phyloP scores from a whole-genome alignment of 805 yeast species.

The Cyberlindnera nakhonratchasimensis region DNA sequence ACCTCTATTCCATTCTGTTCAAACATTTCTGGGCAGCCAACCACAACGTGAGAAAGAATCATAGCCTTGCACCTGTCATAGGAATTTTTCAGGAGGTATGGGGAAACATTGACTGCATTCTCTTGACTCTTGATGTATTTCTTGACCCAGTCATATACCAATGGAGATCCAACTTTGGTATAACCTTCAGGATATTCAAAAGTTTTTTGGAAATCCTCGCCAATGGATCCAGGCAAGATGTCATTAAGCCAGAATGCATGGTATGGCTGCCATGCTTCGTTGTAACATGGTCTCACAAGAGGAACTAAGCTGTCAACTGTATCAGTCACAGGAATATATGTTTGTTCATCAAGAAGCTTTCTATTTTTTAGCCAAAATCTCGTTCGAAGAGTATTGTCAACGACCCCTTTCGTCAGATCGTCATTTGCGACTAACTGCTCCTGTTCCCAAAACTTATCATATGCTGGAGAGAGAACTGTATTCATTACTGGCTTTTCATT shows the following conservation, averaged over 20 bases:
- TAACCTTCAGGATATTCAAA: constrained; percentile 4
- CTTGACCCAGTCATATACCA: constrained; percentile 6
- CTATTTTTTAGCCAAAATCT: background rate
- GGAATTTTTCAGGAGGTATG: constrained; percentile 4
- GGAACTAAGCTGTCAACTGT: constrained; percentile 2
- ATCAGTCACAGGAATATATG: constrained; percentile 1
- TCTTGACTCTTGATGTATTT: background rate
- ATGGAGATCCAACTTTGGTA: background rate
- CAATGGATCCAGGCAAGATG: background rate
- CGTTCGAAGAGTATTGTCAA: background rate
- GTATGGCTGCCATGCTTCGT: constrained; percentile 2
- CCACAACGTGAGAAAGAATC: constrained; percentile 1
- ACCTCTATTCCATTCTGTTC: background rate
- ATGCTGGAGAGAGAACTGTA: background rate
- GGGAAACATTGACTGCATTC: background rate
- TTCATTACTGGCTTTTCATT: background rate
- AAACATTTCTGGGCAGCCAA: constrained; percentile 4
- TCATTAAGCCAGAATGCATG: constrained; percentile 3
- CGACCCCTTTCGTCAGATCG: background rate
- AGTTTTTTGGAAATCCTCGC: background rate
- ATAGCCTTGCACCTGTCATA: constrained; percentile 5
- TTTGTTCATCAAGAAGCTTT: background rate
- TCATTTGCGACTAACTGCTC: background rate
- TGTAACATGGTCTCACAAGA: constrained; percentile 1
- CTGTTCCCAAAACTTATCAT: background rate